Base-by-base conservation (phyloP, 768 basidiomycete genomes). In the Cytidiella melzeri region DNA sequence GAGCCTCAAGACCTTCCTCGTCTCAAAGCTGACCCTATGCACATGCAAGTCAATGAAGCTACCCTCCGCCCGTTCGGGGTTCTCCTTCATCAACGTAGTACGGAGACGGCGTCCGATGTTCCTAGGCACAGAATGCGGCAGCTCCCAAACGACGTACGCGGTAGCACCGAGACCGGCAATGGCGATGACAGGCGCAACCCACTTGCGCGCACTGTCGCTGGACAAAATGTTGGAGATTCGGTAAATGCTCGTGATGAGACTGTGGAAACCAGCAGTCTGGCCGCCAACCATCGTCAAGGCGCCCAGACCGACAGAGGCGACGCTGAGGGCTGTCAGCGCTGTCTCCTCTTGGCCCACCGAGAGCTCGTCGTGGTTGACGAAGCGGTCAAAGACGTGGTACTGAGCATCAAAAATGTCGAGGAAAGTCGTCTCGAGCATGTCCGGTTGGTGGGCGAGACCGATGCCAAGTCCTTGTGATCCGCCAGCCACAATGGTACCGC, bases 261-360 rank as follows among this genome's bases (percentile, higher is more conserved):
- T 77, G 4, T 87, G 80, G 1, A 81, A 72, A 19, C 92, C 90
- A 23, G 95, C 64, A 2, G 83, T 79, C 63, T 91, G 85, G 44
- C 89, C 86, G 44, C 92, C 87, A 43, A 92, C 81, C 79, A 97
- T 86, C 5, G 92, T 92, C 59, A 96, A 68, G 2, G 90, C 91
- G 46, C 94, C 89, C 19, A 94, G 67, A 30, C 89, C 84, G 27
- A 89, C 79, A 20, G 85, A 85, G 10, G 87, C 73, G 34, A 92
- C 65, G 50, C 85, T 78, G 23, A 91, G 73, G 4, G 86, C 84
- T 27, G 78, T 87, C 18, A 79, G 72, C 34, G 72, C 69, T 42
- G 75, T 58, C 51, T 75, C 71, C 20, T 69, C 69, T 42, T 71
- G 67, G 20, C 65, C 61, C 27, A 61, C 63, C 28, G 67, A 70